phyloP scores from a whole-genome alignment of 805 yeast species.

The Saturnispora hagleri region DNA sequence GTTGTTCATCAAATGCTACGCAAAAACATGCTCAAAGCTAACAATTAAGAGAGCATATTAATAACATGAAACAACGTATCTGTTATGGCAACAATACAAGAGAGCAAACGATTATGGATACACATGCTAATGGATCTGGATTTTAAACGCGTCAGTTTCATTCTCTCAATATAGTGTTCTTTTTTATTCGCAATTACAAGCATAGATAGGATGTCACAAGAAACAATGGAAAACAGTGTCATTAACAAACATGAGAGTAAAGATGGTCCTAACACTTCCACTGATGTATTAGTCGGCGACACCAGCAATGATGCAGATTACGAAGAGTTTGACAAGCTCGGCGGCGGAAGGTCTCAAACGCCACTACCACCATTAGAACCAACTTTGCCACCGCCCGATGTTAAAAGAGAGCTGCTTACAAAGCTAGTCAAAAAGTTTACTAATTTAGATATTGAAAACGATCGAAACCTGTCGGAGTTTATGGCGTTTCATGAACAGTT shows the following conservation, averaged over 20 bases:
- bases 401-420: not conserved
- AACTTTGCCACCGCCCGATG: not conserved
- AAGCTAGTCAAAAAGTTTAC: not conserved
- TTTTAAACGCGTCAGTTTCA: too few species aligned
- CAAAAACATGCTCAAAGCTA: too few species aligned
- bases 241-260: slow-evolving; percentile 27
- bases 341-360: not conserved
- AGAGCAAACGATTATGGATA: too few species aligned
- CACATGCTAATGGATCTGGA: too few species aligned
- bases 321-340: not conserved
- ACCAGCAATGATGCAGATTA: not conserved
- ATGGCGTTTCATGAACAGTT: slow-evolving; percentile 2
- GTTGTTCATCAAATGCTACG: too few species aligned
- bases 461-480: slow-evolving; percentile 5
- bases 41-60: too few species aligned
- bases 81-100: too few species aligned
- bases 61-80: too few species aligned
- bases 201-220: not conserved
- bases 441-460: not conserved
- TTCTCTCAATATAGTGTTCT: too few species aligned
- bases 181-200: not conserved
- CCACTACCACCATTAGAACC: not conserved
- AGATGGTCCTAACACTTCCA: not conserved
- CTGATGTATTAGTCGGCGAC: not conserved
- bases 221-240: not conserved